Percentiles rank a stretch among this genome's conserved stretches.
Evolutionary conservation across 2,329 filamentous ascomycete species (phyloP).

Genomic region (Diaporthe sp.): DNA sequence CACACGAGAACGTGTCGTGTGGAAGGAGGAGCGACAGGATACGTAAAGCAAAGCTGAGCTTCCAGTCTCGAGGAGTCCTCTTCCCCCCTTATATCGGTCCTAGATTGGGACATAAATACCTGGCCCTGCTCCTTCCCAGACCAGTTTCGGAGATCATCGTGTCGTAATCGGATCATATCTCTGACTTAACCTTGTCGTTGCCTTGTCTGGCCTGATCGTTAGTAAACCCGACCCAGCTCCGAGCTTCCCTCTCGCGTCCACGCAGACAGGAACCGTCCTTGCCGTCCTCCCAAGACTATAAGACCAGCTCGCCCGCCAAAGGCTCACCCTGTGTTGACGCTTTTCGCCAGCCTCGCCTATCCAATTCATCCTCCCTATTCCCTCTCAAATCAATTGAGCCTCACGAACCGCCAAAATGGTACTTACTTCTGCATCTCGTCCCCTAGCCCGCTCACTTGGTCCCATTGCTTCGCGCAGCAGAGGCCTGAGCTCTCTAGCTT

Average conservation of each 20-base stretch:
- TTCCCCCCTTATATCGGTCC: background rate
- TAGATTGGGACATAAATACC: conserved; percentile 27
- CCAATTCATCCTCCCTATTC: background rate
- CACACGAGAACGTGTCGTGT: conserved; percentile 4
- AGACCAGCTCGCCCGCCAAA: conserved; percentile 4
- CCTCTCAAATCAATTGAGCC: conserved; percentile 11
- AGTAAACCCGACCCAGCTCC: conserved; percentile 20
- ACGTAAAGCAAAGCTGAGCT: background rate
- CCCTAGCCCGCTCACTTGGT: conserved; percentile 37
- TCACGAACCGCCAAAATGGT: conserved; percentile 38
- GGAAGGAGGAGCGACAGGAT: background rate
- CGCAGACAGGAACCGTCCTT: background rate
- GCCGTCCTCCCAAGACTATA: conserved; percentile 18
- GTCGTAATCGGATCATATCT: conserved; percentile 11
- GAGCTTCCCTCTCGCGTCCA: background rate
- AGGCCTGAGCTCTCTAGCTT: conserved; percentile 35
- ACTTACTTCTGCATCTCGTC: conserved; percentile 37
- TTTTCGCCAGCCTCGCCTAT: background rate
- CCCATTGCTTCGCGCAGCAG: conserved; percentile 37
- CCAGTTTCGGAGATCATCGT: background rate
- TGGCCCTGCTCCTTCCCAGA: conserved; percentile 23
- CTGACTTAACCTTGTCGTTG: background rate
- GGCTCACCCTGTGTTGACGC: background rate
- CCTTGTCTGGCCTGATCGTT: conserved; percentile 8
- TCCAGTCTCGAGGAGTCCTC: background rate